Evolutionary conservation across 2,329 filamentous ascomycete species (phyloP), one percentile per base, ranked within the genome.

Genomic region (Aspergillus tamarii): DNA sequence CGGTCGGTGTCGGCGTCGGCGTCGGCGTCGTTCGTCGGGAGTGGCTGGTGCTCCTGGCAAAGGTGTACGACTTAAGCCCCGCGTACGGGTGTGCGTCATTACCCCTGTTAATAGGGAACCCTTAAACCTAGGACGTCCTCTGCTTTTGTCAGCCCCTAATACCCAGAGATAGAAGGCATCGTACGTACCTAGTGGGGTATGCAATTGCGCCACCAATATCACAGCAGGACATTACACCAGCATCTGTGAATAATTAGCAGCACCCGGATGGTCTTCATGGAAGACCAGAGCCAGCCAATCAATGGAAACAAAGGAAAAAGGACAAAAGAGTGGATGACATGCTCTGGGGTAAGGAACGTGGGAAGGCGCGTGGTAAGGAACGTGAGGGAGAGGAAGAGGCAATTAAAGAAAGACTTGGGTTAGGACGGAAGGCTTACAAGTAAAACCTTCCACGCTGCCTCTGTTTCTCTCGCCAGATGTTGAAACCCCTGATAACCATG

Each of bases 191-290:
- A 53, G 59, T 19, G 16, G n/a, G 12, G 45, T 9, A n/a, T 43
- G 21, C 9, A 36, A 61, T 46, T 43, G 50, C 43, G 46, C 65
- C 68, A 66, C 61, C 68, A 70, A 61, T 67, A 60, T 55, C 46
- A 64, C 65, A 64, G 60, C 63, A 69, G 68, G 63, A 66, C 57
- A 60, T 53, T 21, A 61, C 64, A 55, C 61, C 61, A 68, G 64
- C 64, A 65, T 52, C 67, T 68, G 61, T 59, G 60, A 61, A 32
- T 58, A 56, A 61, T 71, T 45, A 72, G 66, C 65, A 67, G 50
- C 55, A 65, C 62, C 66, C 66, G 65, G 55, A 30, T 64, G 64
- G 63, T 36, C 60, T 57, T 52, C 34, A 45, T 36, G n/a, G 41
- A 60, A 60, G 58, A 61, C 66, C 64, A 64, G 62, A 53, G 50